These are phyloP conservation scores for Colletotrichum sidae DNA, from an alignment of 2,329 filamentous ascomycete species.

Conservation along the genomic window DNA sequence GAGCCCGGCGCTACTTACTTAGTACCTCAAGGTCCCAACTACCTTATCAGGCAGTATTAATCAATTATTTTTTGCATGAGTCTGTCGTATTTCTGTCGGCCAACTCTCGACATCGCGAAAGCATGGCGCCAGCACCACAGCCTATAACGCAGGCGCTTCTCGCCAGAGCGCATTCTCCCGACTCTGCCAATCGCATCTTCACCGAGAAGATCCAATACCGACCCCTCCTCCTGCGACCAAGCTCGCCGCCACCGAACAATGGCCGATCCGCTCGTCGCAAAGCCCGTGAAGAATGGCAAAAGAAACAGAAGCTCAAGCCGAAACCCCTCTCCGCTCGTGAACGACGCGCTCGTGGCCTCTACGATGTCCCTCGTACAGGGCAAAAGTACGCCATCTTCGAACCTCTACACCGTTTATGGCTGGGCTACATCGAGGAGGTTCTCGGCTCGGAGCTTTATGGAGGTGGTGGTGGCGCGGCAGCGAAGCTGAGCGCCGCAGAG, in stretches of 20 bases:
- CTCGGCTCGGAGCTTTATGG: constrained; percentile 71
- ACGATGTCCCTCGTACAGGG: constrained; percentile 77
- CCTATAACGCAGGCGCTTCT: constrained; percentile 74
- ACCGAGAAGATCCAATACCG: constrained; percentile 86
- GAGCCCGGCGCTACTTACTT: no score
- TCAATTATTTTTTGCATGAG: background rate
- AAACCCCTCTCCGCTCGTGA: constrained; percentile 83
- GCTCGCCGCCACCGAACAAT: constrained; percentile 73
- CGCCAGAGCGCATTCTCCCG: constrained; percentile 80
- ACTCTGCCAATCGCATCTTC: constrained; percentile 78
- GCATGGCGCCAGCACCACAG: constrained; percentile 50
- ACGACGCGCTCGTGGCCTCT: constrained; percentile 78
- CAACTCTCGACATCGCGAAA: background rate
- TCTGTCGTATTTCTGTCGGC: no score
- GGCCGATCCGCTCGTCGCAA: constrained; percentile 68
- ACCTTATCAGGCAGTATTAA: no score
- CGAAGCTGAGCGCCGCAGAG: constrained; percentile 86
- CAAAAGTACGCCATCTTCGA: constrained; percentile 81
- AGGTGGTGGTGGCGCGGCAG: constrained; percentile 70
- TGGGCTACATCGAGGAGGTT: constrained; percentile 85
- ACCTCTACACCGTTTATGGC: constrained; percentile 83
- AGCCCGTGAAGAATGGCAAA: constrained; percentile 58
- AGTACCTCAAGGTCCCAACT: no score
- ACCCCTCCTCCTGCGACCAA: constrained; percentile 81
- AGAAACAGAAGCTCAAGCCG: constrained; percentile 62